phyloP scores from a whole-genome alignment of 2,329 filamentous ascomycete species.

The Arthrobotrys pseudoclavata region DNA sequence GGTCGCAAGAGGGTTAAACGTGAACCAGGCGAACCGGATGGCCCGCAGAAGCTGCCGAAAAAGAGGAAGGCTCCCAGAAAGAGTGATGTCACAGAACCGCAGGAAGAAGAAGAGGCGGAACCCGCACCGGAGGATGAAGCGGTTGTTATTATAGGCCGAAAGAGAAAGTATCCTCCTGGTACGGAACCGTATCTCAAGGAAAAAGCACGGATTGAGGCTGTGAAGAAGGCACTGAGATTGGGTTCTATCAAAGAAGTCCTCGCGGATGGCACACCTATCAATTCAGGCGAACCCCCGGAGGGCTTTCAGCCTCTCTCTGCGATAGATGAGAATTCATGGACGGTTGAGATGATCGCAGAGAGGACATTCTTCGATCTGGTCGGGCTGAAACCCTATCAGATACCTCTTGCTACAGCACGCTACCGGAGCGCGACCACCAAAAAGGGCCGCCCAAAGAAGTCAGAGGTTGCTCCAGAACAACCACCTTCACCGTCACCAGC shows the following conservation, averaged over 20 bases:
- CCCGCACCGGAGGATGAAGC: conserved; percentile 26
- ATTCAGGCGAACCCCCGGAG: conserved; percentile 17
- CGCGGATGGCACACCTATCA: conserved; percentile 34
- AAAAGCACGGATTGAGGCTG: conserved; percentile 40
- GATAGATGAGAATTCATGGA: conserved; percentile 49
- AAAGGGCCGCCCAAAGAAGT: conserved; percentile 45
- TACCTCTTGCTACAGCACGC: conserved; percentile 47
- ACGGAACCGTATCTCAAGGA: conserved; percentile 56
- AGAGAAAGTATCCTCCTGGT: conserved; percentile 55
- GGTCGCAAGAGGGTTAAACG: conserved; percentile 45
- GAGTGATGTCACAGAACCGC: conserved; percentile 5
- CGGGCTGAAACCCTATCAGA: conserved; percentile 49
- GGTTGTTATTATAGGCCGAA: conserved; percentile 48
- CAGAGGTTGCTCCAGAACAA: conserved; percentile 9
- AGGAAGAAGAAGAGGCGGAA: conserved; percentile 10
- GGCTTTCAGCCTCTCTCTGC: conserved; percentile 47
- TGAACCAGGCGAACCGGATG: conserved; percentile 20
- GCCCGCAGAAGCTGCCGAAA: conserved; percentile 15
- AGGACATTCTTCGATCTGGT: conserved; percentile 54
- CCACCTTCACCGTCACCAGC: background rate
- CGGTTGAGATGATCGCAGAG: conserved; percentile 53
- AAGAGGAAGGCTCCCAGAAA: conserved; percentile 19
- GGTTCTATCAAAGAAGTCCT: conserved; percentile 52
- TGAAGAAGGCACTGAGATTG: conserved; percentile 50
- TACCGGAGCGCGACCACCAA: conserved; percentile 36